Base-by-base conservation (phyloP, 2,329 filamentous ascomycete genomes). In the Alternaria infectoria region DNA sequence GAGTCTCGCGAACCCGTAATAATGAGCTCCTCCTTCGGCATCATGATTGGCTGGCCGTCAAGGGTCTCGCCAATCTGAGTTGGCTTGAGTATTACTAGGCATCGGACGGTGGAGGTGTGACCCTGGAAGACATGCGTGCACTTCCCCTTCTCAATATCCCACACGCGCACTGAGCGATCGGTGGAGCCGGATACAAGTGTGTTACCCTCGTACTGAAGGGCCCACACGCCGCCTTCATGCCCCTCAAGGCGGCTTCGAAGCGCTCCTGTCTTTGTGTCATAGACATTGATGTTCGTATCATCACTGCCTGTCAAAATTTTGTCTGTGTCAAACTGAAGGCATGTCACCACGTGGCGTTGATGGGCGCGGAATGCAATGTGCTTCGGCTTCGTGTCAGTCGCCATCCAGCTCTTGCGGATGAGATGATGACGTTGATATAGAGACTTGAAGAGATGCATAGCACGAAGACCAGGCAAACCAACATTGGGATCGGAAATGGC, bases 221-320 rank as follows among this genome's bases (percentile, higher is more conserved):
- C 96, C 96, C 96, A 99, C 1, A 99, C 96, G 49, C 96, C 96
- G 32, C 96, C 96, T 79, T 99, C 96, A 71, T 99, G 96, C 2
- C 96, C 96, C 74, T 94, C 91, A 3, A 99, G 88, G 67, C 91
- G 93, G 74, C 89, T 93, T 51, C 92, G 88, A 36, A 97, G 82
- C 68, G 91, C 91, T 62, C 96, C 96, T 0, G 94, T 97, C 81
- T 96, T 96, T 12, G 96, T 98, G 76, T 98, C 94, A 79, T 98
- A 99, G 30, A 99, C 93, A 73, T 99, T 94, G 74, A 99, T 99
- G 66, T 97, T 90, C 5, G 94, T 97, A 77, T 99, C 96, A 77
- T 99, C 96, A 75, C 95, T 98, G 25, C 96, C 96, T 2, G 96
- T 99, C 70, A 99, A 87, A 70, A 99, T 97, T 81, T 98, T 98